Evolutionary conservation across 1,284 basidiomycete species (phyloP), one percentile per base, ranked within the genome.

Genomic region (Cutaneotrichosporon curvatum): DNA sequence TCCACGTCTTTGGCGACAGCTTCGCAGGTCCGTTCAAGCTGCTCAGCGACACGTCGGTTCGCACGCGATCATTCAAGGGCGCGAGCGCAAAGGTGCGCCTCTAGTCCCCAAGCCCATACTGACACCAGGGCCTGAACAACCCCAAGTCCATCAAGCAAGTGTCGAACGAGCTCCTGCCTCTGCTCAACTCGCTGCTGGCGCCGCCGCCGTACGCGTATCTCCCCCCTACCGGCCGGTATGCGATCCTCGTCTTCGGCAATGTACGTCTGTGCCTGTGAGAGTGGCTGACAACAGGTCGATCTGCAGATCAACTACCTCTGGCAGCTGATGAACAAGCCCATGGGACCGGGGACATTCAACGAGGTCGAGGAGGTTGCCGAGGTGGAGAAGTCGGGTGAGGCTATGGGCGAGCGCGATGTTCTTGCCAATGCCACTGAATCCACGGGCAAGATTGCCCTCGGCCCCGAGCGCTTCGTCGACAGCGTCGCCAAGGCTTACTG

Each of bases 241-340:
- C 61, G 10, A 30, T 69, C 34, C 48, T 70, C 15, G 54, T 70
- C 16, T 70, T 68, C 35, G 67, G 66, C 1, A 70, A 68, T 50
- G 67, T 67, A 21, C 49, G 61, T 43, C 41, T 11, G n/a, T 32
- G 4, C 19, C 11, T 8, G 4, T 28, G 9, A 9, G 32, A 20
- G 25, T 4, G 1, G 28, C 43, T 47, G 16, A 48, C 32, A 2
- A 10, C 54, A 69, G 67, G 67, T 70, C 46, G 67, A 70, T 40
- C 46, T 70, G 22, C 65, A 70, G 44, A 65, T 70, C 51, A 70
- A 70, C 58, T 68, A 70, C 40, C 60, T 70, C 19, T 68, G 61
- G 60, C 65, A 70, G 45, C 55, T 70, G 18, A 59, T 62, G 41
- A 52, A 65, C 40, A 67, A 65, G 49, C 60, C 62, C 0, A 45